These are phyloP conservation scores for Sphaerulina vaccinii DNA, from an alignment of 2,329 filamentous ascomycete species.

Conservation along the genomic window DNA sequence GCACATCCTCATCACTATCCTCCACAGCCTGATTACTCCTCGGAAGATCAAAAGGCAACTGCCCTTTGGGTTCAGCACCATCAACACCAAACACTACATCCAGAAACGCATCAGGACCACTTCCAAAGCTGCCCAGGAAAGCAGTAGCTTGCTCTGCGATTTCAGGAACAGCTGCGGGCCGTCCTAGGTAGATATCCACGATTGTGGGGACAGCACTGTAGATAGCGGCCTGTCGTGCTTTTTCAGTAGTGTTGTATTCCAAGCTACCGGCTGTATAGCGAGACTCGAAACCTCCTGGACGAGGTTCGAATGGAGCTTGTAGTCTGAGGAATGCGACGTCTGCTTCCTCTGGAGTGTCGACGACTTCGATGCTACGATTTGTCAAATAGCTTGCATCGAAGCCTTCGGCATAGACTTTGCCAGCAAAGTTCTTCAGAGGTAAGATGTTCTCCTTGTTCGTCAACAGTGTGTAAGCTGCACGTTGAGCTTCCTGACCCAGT, in stretches of 20 bases:
- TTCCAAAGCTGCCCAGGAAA: slow-evolving; percentile 44
- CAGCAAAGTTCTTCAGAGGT: slow-evolving; percentile 28
- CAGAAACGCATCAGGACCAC: slow-evolving; percentile 44
- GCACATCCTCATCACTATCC: slow-evolving; percentile 37
- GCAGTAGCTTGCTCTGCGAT: slow-evolving; percentile 41
- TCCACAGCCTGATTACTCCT: slow-evolving; percentile 46
- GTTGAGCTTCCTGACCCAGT: slow-evolving; percentile 41
- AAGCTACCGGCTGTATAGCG: slow-evolving; percentile 44
- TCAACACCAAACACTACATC: slow-evolving; percentile 45
- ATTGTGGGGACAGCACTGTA: slow-evolving; percentile 43
- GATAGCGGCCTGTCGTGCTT: slow-evolving; percentile 41
- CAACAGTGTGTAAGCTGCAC: slow-evolving; percentile 39
- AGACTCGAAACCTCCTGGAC: slow-evolving; percentile 44
- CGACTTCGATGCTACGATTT: slow-evolving; percentile 37
- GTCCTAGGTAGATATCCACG: slow-evolving; percentile 48
- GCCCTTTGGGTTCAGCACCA: slow-evolving; percentile 42
- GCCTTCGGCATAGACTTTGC: slow-evolving; percentile 41
- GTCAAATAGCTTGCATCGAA: slow-evolving; percentile 38
- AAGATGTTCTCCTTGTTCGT: slow-evolving; percentile 38
- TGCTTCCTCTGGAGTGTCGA: slow-evolving; percentile 40
- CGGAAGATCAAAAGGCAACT: slow-evolving; percentile 51
- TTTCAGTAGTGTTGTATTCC: slow-evolving; percentile 44
- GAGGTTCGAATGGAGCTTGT: slow-evolving; percentile 43
- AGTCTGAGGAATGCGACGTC: slow-evolving; percentile 45
- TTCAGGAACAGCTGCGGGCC: slow-evolving; percentile 46